phyloP scores from a whole-genome alignment of 306 rosid species.

The Clitoria ternatea region DNA sequence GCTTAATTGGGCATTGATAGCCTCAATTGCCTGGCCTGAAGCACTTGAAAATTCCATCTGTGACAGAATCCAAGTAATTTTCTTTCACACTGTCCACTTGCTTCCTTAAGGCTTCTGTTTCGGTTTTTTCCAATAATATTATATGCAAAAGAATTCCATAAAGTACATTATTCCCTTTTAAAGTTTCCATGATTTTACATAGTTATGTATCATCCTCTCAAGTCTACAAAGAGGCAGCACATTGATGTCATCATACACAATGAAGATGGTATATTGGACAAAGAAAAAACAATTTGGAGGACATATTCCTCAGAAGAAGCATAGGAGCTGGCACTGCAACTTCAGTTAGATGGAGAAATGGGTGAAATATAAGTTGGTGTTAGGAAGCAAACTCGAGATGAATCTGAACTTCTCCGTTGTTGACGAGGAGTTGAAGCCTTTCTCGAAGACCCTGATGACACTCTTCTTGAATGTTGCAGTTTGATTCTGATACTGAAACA shows the following conservation, averaged over 20 bases:
- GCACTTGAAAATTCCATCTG: slow-evolving; percentile 55
- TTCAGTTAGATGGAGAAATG: slow-evolving; percentile 25
- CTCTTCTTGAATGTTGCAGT: slow-evolving; percentile 49
- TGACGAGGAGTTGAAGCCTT: slow-evolving; percentile 32
- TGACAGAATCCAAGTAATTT: slow-evolving; percentile 46
- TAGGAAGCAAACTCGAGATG: slow-evolving; percentile 39
- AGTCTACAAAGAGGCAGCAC: neutral
- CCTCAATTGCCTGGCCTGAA: slow-evolving; percentile 55
- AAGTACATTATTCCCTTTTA: too few species aligned
- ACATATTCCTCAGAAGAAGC: neutral
- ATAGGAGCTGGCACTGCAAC: neutral
- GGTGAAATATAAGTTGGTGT: slow-evolving; percentile 40
- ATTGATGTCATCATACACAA: neutral
- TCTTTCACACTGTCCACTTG: slow-evolving; percentile 54
- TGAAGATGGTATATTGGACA: neutral
- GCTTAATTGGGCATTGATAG: slow-evolving; percentile 24
- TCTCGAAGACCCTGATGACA: slow-evolving; percentile 44
- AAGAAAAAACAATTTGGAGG: neutral
- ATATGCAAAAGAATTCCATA: too few species aligned
- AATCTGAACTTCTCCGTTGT: slow-evolving; percentile 38
- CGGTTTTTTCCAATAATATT: too few species aligned
- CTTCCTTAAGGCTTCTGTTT: slow-evolving; percentile 61
- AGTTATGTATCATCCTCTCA: neutral
- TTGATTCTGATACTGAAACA: slow-evolving; percentile 57
- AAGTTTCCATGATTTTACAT: neutral